phyloP scores from a whole-genome alignment of 1,139 yeast species.

The Yueomyces sp. region DNA sequence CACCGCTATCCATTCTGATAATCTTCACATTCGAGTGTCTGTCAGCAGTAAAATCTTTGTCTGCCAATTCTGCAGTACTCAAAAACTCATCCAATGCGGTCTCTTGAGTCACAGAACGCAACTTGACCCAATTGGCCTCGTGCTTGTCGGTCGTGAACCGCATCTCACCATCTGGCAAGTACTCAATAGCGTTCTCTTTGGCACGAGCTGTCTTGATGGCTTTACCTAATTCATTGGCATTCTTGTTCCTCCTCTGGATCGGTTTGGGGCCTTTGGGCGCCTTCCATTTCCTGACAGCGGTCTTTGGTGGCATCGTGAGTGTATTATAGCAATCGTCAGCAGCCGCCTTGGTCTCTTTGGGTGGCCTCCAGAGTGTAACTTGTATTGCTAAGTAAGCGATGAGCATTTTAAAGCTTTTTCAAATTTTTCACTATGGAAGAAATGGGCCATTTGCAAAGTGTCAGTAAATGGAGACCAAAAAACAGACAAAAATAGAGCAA shows the following conservation, averaged over 20 bases:
- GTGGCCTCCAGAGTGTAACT: no score
- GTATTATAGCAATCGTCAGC: background rate
- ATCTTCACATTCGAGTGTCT: conserved; percentile 73
- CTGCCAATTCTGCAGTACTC: conserved; percentile 89
- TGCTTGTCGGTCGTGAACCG: conserved; percentile 71
- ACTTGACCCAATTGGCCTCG: conserved; percentile 80
- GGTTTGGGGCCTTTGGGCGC: conserved; percentile 91
- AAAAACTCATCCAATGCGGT: conserved; percentile 87
- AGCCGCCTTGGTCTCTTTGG: background rate
- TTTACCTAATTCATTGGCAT: conserved; percentile 76
- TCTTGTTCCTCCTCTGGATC: conserved; percentile 69
- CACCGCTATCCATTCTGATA: conserved; percentile 58
- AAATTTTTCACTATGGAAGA: no score
- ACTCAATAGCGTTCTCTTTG: conserved; percentile 55
- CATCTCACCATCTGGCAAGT: conserved; percentile 76
- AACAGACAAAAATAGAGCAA: no score
- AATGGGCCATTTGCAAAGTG: no score
- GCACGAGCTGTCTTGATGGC: conserved; percentile 66
- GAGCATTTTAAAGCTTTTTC: background rate
- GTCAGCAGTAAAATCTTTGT: conserved; percentile 92
- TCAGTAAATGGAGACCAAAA: no score
- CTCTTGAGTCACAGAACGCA: conserved; percentile 91
- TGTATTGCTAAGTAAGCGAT: background rate
- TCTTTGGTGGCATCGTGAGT: conserved; percentile 30
- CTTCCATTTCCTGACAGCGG: conserved; percentile 41